Conservation (phyloP, 1,139 yeast genomes). For the Saccharomyces hybrid region DNA sequence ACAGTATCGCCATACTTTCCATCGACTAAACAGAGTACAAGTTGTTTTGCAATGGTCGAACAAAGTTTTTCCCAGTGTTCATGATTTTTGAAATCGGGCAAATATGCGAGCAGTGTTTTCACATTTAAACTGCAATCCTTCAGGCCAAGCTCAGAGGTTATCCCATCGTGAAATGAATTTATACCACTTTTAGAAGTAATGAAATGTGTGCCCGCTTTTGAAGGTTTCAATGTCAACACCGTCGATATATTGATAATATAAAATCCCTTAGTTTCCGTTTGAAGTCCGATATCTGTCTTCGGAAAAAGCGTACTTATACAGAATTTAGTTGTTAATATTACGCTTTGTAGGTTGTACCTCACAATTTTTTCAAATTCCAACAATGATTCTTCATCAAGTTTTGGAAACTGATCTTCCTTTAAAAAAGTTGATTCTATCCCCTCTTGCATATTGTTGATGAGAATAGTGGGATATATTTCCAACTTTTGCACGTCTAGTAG, state of each 20-base stretch:
- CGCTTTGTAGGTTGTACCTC: conserved; percentile 16
- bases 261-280: conserved; percentile 4
- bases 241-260: conserved; percentile 14
- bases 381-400: conserved; percentile 5
- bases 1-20: conserved; percentile 5
- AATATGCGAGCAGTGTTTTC: conserved; percentile 12
- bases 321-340: conserved; percentile 19
- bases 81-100: conserved; percentile 9
- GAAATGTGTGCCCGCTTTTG: conserved; percentile 10
- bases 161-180: conserved; percentile 23
- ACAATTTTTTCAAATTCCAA: conserved; percentile 9
- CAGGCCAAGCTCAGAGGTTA: conserved; percentile 16
- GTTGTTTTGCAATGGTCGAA: conserved; percentile 6
- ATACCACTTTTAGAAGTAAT: conserved; percentile 20
- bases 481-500: conserved; percentile 6
- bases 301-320: conserved; percentile 15
- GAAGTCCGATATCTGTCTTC: conserved; percentile 3
- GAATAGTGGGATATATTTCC: conserved; percentile 9
- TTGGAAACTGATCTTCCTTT: neutral
- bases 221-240: conserved; percentile 8
- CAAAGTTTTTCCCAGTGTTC: conserved; percentile 3
- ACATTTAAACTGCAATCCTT: conserved; percentile 1
- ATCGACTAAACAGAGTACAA: neutral
- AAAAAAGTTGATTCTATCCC: conserved; percentile 9
- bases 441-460: conserved; percentile 20